A percentile compares a stretch with the other conserved stretches of the same genome.
phyloP scores from a whole-genome alignment of 1,284 basidiomycete species.

The Moniliella sp. region DNA sequence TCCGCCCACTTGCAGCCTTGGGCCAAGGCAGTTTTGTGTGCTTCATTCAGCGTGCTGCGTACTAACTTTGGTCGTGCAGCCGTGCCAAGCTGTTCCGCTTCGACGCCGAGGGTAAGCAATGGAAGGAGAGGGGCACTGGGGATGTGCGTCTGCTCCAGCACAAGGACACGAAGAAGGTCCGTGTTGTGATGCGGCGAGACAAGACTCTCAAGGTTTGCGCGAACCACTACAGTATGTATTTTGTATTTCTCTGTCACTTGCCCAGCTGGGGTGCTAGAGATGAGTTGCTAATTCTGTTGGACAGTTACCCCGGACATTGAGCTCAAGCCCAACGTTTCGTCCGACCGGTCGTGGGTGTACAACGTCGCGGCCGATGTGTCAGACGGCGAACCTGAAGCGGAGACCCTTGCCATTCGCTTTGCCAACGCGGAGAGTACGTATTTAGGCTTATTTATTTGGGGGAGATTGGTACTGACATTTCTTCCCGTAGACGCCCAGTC shows the following conservation, averaged over 20 bases:
- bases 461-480: no score
- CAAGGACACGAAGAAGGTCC: conserved; percentile 66
- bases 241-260: no score
- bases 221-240: conserved; percentile 69
- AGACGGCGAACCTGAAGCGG: conserved; percentile 53
- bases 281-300: no score
- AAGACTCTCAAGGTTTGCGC: conserved; percentile 99
- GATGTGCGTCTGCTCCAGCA: conserved; percentile 41
- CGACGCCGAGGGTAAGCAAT: conserved; percentile 56
- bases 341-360: conserved; percentile 93
- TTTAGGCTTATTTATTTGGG: no score
- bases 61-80: no score
- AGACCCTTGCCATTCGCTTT: conserved; percentile 93
- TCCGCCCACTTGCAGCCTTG: no score
- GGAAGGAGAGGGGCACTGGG: conserved; percentile 63
- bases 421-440: conserved; percentile 85
- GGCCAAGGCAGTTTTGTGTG: no score
- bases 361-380: conserved; percentile 82
- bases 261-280: no score
- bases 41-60: no score
- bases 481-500: conserved; percentile 13
- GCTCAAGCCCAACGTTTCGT: conserved; percentile 91
- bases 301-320: conserved; percentile 73
- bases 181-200: conserved; percentile 96
- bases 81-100: conserved; percentile 98